Evolutionary conservation across 2,329 filamentous ascomycete species (phyloP), one percentile per base, ranked within the genome.

Genomic region (Graphilbum fragrans): DNA sequence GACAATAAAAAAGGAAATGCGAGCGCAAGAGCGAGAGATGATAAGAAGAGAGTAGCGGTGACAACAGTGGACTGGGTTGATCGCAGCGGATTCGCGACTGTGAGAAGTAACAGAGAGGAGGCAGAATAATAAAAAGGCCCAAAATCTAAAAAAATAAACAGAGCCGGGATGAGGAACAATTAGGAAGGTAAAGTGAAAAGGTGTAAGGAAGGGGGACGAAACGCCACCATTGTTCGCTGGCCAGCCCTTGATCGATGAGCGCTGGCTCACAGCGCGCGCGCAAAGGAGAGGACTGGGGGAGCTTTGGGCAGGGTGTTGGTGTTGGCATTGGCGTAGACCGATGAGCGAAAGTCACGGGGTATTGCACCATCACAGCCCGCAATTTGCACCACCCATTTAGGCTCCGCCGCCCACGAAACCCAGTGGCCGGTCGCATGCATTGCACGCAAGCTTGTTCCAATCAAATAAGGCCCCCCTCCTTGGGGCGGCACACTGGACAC

Each of bases 351-450:
- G 66, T 76, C 72, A 75, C 71, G 71, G 64, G 72, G 58, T 70
- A 77, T 77, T 67, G 70, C 73, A 70, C 66, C 70, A 77, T 77
- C 64, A 58, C 51, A 52, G 51, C 56, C 48, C 47, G 48, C 49
- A 57, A 66, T 65, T 68, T 64, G 62, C 61, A 60, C 61, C 60
- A 57, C 48, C 51, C 57, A 55, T 53, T 45, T 46, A 50, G 50
- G 46, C 45, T 43, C 44, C 50, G 48, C 50, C 53, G 47, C 47
- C 49, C 48, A 46, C 43, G 41, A 47, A 40, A 40, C 39, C 29
- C 39, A 11, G 35, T 38, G 35, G 35, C 45, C 38, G 44, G 45
- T 44, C 42, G 49, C 49, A 53, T 51, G 50, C 49, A 52, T 31
- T 41, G 41, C 37, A 25, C 32, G 38, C 38, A 42, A 33, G 33